Evolutionary conservation across 345 rosid species (phyloP).

Genomic region (Murraya paniculata): DNA sequence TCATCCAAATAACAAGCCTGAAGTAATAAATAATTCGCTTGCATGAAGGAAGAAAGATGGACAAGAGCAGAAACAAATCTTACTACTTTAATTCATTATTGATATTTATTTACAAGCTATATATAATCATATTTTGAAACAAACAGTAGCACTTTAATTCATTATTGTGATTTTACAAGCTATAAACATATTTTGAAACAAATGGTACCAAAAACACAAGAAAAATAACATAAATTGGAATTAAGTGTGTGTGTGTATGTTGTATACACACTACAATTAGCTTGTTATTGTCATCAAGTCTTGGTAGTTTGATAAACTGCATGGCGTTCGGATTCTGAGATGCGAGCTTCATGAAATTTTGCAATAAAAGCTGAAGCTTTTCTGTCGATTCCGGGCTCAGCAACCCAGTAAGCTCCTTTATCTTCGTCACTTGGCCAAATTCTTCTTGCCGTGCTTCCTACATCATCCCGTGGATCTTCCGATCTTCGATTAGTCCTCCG

Average conservation of each 20-base stretch:
- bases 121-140: not conserved
- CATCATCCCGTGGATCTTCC: conserved; percentile 7
- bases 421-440: conserved; percentile 40
- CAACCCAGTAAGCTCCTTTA: conserved; percentile 30
- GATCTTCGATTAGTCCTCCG: conserved; percentile 29
- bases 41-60: not conserved
- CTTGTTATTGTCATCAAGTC: not conserved
- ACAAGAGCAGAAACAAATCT: not conserved
- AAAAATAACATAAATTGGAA: no score
- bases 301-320: conserved; percentile 16
- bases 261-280: no score
- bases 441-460: conserved; percentile 18
- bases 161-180: no score
- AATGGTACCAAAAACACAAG: no score
- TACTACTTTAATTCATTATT: not conserved
- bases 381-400: conserved; percentile 44
- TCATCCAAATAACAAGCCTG: not conserved
- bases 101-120: conserved; percentile 1
- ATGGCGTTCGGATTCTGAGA: conserved; percentile 42
- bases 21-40: no score
- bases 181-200: not conserved
- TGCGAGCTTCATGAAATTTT: conserved; percentile 44
- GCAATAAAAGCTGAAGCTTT: conserved; percentile 52
- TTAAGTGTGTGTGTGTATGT: no score
- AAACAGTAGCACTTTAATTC: not conserved